These are phyloP conservation scores for Zizania palustris DNA, from an alignment of 202 grass and related monocot species.

Conservation along the genomic window DNA sequence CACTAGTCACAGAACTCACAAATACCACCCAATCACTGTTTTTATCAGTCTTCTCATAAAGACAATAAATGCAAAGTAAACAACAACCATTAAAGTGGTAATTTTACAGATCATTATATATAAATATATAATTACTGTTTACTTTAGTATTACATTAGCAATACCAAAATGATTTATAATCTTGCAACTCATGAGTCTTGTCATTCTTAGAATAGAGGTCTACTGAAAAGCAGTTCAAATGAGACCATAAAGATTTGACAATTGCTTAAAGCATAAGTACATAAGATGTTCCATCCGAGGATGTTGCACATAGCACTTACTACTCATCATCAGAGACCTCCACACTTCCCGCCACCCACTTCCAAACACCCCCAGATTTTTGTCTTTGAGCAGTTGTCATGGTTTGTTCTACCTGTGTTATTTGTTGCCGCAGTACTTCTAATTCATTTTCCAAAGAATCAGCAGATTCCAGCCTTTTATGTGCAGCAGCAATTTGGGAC, in stretches of 20 bases:
- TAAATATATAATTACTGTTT: neutral
- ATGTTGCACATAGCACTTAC: conserved; percentile 52
- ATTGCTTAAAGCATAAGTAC: conserved; percentile 19
- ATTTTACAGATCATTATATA: conserved; percentile 20
- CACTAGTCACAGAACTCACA: neutral
- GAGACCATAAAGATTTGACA: neutral
- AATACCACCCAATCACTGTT: neutral
- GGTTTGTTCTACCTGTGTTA: conserved; percentile 74
- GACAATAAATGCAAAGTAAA: conserved; percentile 3
- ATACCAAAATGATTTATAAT: neutral
- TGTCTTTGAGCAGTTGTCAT: conserved; percentile 54
- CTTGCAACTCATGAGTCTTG: conserved; percentile 3
- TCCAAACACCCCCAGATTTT: conserved; percentile 81
- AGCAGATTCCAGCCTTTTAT: conserved; percentile 66
- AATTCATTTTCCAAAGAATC: conserved; percentile 76
- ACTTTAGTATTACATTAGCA: neutral
- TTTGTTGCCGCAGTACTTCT: conserved; percentile 63
- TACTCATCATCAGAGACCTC: conserved; percentile 61
- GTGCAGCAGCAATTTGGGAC: conserved; percentile 71
- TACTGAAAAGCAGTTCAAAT: neutral
- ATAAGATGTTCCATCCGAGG: conserved; percentile 26
- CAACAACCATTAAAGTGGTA: neutral
- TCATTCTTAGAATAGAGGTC: conserved; percentile 20
- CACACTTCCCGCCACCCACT: conserved; percentile 78
- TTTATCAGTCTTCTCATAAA: neutral